Evolutionary conservation across 257 asterid species (phyloP).

Genomic region (Phtheirospermum japonicum): DNA sequence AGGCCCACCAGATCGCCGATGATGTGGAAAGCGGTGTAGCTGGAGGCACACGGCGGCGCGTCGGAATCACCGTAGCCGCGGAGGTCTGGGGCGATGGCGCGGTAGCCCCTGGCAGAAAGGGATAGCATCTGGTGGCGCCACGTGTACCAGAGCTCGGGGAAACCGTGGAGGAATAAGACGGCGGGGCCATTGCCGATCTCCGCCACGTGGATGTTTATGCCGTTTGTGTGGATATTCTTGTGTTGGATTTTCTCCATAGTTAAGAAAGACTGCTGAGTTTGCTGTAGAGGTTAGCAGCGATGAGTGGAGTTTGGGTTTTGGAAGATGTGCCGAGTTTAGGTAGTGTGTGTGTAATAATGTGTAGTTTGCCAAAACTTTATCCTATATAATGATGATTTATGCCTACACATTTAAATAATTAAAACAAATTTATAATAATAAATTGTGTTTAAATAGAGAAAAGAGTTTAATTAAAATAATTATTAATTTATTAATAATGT

Average conservation of each 20-base stretch:
- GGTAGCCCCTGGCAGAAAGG: conserved; percentile 75
- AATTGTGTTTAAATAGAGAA: too few relatives aligned
- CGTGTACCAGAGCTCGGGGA: conserved; percentile 98
- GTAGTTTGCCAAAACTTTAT: too few relatives aligned
- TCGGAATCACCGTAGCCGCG: conserved; percentile 95
- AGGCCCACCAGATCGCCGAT: conserved; percentile 76
- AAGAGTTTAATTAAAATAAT: too few relatives aligned
- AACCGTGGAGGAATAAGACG: conserved; percentile 77
- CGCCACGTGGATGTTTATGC: conserved; percentile 84
- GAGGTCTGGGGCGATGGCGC: conserved; percentile 89
- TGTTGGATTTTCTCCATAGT: conserved; percentile 74
- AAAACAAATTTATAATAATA: too few relatives aligned
- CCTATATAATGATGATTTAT: too few relatives aligned
- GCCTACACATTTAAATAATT: too few relatives aligned
- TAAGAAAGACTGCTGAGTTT: neutral
- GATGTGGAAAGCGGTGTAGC: conserved; percentile 72
- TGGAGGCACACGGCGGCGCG: conserved; percentile 60
- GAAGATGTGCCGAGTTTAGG: neutral
- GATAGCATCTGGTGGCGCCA: conserved; percentile 94
- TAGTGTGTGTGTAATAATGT: too few relatives aligned
- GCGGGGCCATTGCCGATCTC: conserved; percentile 86
- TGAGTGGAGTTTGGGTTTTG: neutral
- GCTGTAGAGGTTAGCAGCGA: neutral
- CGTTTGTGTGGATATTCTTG: conserved; percentile 50
- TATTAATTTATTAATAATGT: too few relatives aligned